These are phyloP conservation scores for Candida ficus DNA, from an alignment of 805 yeast species.

Conservation along the genomic window DNA sequence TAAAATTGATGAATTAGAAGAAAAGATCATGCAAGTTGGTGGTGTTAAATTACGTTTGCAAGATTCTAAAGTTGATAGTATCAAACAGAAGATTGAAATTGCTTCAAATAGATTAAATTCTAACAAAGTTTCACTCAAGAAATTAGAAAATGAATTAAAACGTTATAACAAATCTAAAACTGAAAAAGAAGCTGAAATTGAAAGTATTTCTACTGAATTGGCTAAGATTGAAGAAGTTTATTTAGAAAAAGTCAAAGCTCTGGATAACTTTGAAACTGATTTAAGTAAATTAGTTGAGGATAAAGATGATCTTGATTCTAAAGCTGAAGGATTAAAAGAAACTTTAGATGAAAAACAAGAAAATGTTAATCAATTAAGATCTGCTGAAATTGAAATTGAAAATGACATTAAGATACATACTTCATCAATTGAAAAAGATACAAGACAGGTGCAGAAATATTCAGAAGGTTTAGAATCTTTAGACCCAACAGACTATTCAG, in stretches of 20 bases:
- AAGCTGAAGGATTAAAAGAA: conserved; percentile 37
- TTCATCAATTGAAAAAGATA: conserved; percentile 35
- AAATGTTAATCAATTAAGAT: conserved; percentile 50
- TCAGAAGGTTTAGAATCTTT: conserved; percentile 35
- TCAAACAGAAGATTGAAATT: conserved; percentile 60
- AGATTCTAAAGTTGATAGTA: conserved; percentile 74
- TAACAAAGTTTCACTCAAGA: conserved; percentile 51
- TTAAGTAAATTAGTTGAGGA: conserved; percentile 26
- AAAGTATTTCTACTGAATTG: conserved; percentile 29
- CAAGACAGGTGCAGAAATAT: conserved; percentile 30
- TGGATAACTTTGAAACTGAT: conserved; percentile 30
- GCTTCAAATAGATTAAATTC: conserved; percentile 50
- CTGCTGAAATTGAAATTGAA: conserved; percentile 61
- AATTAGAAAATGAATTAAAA: conserved; percentile 57
- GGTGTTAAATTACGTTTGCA: conserved; percentile 81
- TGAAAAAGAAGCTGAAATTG: conserved; percentile 44
- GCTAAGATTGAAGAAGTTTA: conserved; percentile 27
- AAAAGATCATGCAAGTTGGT: conserved; percentile 83
- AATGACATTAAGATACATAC: conserved; percentile 58
- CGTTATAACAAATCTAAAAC: conserved; percentile 41
- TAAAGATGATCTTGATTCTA: conserved; percentile 36
- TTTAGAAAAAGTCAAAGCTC: conserved; percentile 22
- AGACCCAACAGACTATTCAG: conserved; percentile 48
- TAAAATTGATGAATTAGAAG: conserved; percentile 58
- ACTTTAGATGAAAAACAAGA: conserved; percentile 34